Evolutionary conservation across 2,329 filamentous ascomycete genomes (phyloP), one percentile per base, ranked within the genome.

Genomic region (Fusarium subtropicale): DNA sequence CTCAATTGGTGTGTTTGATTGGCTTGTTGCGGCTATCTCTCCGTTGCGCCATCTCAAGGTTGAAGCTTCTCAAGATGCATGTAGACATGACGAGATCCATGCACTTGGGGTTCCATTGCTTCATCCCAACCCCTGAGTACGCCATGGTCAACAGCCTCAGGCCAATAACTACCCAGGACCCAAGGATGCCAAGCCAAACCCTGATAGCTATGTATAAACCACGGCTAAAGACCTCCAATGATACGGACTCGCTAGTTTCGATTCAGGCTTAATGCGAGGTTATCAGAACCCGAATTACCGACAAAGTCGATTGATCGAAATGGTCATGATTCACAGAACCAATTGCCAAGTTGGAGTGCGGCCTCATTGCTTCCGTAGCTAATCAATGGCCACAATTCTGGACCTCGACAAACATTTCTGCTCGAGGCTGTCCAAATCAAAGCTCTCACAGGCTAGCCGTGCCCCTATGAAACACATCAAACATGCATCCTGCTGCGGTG

Each of bases 81-180:
- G 26, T 24, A 72, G 56, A 58, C 64, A 70, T 74, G 72, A 73
- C 71, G 68, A 72, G 68, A 74, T 74, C 52, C 55, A 68, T 72
- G 70, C 62, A 60, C 61, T 44, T 44, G 45, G 41, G 45, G 68
- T 74, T 71, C 64, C 72, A 74, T 61, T 56, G 52, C 67, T 69
- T 69, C 67, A 56, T 64, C 63, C 47, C 44, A 54, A 63, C 47
- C 62, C 64, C 64, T 64, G 56, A 67, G 51, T 45, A 59, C 56
- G 46, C 33, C 54, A 58, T 66, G 45, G 36, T 58, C 59, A 47
- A 38, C 58, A 56, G 52, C 57, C 44, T 47, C 33, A 57, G 46
- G 55, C 18, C 42, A 50, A 56, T 36, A 30, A 30, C 28, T 30
- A 11, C 24, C 22, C 24, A 48, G n/a, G 51, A 38, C 33, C 30